Conservation (phyloP, 202 grass and related monocot species). For the Hordeum pubiflorum region DNA sequence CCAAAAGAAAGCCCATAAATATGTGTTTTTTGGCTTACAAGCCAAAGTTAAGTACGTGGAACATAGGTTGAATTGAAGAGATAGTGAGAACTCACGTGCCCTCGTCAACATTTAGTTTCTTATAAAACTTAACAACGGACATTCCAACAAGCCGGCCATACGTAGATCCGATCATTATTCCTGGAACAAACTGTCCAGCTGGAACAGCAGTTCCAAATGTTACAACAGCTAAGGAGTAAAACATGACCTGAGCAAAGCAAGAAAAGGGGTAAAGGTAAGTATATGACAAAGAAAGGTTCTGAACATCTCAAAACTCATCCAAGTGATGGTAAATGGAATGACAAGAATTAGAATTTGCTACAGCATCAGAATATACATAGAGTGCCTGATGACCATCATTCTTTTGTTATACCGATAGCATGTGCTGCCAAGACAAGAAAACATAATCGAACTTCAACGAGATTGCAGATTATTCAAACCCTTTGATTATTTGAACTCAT, state of each 20-base stretch:
- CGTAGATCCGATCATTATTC: slow-evolving; percentile 99
- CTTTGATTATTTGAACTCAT: background rate
- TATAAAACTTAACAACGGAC: slow-evolving; percentile 90
- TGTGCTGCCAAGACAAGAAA: background rate
- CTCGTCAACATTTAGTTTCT: slow-evolving; percentile 91
- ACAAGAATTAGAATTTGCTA: background rate
- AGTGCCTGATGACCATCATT: background rate
- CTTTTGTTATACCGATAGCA: background rate
- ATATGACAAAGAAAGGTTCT: slow-evolving; percentile 15
- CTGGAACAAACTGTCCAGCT: slow-evolving; percentile 96
- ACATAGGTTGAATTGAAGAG: background rate
- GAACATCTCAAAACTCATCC: background rate
- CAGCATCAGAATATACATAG: background rate
- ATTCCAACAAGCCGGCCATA: slow-evolving; percentile 98
- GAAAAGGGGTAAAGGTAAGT: slow-evolving; percentile 7
- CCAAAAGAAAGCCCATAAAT: too few species aligned
- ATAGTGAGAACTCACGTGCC: slow-evolving; percentile 81
- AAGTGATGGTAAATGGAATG: slow-evolving; percentile 6
- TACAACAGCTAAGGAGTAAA: slow-evolving; percentile 89
- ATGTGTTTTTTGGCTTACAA: too few species aligned
- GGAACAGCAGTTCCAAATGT: slow-evolving; percentile 99
- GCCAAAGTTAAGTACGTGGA: background rate
- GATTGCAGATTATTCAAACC: background rate
- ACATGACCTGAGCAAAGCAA: slow-evolving; percentile 73
- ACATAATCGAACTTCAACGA: background rate